Percentiles rank a stretch among this genome's conserved stretches.
These are phyloP conservation scores for Cystofilobasidium capitatum DNA, from an alignment of 768 basidiomycete genomes.

Conservation along the genomic window DNA sequence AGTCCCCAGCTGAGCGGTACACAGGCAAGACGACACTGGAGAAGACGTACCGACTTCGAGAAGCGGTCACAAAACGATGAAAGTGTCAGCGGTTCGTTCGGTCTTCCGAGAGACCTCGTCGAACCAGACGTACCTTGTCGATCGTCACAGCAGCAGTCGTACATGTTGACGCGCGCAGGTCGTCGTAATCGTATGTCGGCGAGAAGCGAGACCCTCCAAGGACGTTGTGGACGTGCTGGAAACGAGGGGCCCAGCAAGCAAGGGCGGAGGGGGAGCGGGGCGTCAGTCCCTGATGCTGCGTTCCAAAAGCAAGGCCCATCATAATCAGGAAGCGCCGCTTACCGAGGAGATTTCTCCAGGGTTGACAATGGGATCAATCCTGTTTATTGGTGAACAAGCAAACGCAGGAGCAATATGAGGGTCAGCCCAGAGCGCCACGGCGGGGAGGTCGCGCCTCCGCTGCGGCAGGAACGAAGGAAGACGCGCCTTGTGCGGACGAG, in stretches of 20 bases:
- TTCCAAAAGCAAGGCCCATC: no score
- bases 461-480: no score
- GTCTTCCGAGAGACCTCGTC: neutral
- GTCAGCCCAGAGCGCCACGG: no score
- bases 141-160: conserved; percentile 38
- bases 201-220: conserved; percentile 41
- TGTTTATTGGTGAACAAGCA: no score
- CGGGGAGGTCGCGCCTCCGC: no score
- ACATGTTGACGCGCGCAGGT: conserved; percentile 34
- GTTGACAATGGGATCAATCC: conserved; percentile 31
- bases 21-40: no score
- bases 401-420: no score
- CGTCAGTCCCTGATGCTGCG: neutral
- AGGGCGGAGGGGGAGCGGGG: neutral
- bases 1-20: no score
- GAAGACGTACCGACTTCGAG: no score
- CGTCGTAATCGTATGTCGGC: conserved; percentile 34
- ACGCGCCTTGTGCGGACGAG: conserved; percentile 11
- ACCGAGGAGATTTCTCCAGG: conserved; percentile 27
- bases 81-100: neutral
- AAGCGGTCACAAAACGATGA: no score
- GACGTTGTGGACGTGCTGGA: conserved; percentile 37
- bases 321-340: neutral
- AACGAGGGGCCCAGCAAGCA: no score
- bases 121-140: conserved; percentile 32